Evolutionary conservation across 805 yeast genomes (phyloP), one percentile per base, ranked within the genome.

Genomic region (Ogataea nonfermentans): DNA sequence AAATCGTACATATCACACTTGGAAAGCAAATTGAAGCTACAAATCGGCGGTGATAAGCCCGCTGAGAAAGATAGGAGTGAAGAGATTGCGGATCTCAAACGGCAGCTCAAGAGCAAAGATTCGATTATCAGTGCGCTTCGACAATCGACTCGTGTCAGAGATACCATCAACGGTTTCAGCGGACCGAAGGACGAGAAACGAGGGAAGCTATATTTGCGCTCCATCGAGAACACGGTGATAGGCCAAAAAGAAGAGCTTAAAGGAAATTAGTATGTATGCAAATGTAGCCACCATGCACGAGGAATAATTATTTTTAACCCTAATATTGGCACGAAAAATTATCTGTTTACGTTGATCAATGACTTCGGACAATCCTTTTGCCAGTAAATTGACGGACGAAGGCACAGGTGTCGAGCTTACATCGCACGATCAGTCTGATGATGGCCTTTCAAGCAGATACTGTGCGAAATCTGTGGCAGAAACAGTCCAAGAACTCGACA

Each of bases 121-220:
- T 79, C 80, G 32, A 81, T 89, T 47, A 84, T 89, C 42, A 77
- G 74, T 44, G 88, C 91, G 1, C 65, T 88, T 40, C 77, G 81
- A 24, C 77, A 83, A 32, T 76, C 86, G 2, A 71, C 78, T 24
- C 72, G 79, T 51, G 70, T 83, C 24, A 71, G 90, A 24, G 77
- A 66, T 20, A 46, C 49, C 41, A 49, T 55, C 14, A 38, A n/a
- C 14, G 34, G 35, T 2, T 19, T 19, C 22, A 23, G 31, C 15
- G 28, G 20, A 2, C 16, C 11, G 27, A 25, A 19, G 4, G 35
- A n/a, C 7, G 40, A 27, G 8, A 33, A 36, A 13, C 32, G 36
- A 5, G 45, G 32, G 19, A 51, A 48, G 40, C 25, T 43, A 15
- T 46, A 41, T 32, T 24, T 51, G 27, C 43, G 43, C 28, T 35